A percentile compares a stretch with the other conserved stretches of the same genome.
Conservation (phyloP, 345 rosid genomes). For the Hibiscus trionum region DNA sequence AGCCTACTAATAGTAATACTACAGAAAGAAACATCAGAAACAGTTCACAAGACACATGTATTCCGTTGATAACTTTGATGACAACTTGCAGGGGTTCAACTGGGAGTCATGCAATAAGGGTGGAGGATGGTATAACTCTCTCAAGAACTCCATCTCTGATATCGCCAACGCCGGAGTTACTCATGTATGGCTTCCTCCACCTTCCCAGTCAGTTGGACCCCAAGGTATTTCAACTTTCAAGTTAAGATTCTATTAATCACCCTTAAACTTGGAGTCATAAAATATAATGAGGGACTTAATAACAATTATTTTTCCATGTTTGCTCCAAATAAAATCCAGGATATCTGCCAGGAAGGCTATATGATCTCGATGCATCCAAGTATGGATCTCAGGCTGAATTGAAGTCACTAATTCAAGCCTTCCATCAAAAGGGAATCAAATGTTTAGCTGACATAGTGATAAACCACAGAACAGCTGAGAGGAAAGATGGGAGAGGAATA, state of each 20-base stretch:
- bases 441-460: slow-evolving; percentile 77
- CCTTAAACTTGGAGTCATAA: too few relatives aligned
- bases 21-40: too few relatives aligned
- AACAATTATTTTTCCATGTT: too few relatives aligned
- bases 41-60: too few relatives aligned
- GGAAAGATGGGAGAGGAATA: slow-evolving; percentile 54
- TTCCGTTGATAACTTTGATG: neutral
- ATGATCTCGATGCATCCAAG: slow-evolving; percentile 62
- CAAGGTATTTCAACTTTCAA: slow-evolving; percentile 31
- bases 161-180: slow-evolving; percentile 62
- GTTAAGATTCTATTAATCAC: too few relatives aligned
- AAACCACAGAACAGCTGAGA: slow-evolving; percentile 79
- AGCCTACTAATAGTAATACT: too few relatives aligned
- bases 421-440: slow-evolving; percentile 52
- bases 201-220: slow-evolving; percentile 65
- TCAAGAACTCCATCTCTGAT: slow-evolving; percentile 48
- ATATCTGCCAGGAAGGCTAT: slow-evolving; percentile 76
- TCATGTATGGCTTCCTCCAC: slow-evolving; percentile 92
- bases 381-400: slow-evolving; percentile 55
- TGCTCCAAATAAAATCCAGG: slow-evolving; percentile 27
- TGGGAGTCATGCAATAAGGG: slow-evolving; percentile 68
- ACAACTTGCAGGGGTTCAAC: slow-evolving; percentile 55
- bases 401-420: slow-evolving; percentile 42
- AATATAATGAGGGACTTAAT: too few relatives aligned
- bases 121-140: slow-evolving; percentile 80